A percentile compares a stretch with the other conserved stretches of the same genome.
Conservation (phyloP, 805 yeast species). For the Candida qinlingensis region DNA sequence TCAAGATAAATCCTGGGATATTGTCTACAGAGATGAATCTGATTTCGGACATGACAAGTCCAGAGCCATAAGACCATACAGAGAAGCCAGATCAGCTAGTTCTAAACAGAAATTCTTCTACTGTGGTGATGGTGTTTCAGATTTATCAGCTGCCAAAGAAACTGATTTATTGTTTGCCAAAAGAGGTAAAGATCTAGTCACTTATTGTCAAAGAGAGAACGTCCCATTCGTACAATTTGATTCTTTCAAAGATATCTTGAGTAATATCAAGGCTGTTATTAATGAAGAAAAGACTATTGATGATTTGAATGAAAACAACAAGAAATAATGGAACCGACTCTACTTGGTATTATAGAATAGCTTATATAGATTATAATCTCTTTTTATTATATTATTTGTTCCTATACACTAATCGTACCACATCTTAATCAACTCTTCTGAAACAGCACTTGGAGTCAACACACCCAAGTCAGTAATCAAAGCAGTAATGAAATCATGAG, state of each 20-base stretch:
- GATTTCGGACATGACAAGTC: slow-evolving; percentile 95
- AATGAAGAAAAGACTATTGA: slow-evolving; percentile 34
- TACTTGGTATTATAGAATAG: too few relatives aligned
- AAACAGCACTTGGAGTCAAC: slow-evolving; percentile 93
- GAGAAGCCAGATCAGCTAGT: slow-evolving; percentile 24
- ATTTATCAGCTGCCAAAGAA: slow-evolving; percentile 90
- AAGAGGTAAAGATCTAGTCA: slow-evolving; percentile 83
- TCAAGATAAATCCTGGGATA: slow-evolving; percentile 68
- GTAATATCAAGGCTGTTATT: slow-evolving; percentile 51
- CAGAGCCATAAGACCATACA: slow-evolving; percentile 54
- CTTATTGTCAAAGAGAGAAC: slow-evolving; percentile 71
- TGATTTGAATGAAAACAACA: slow-evolving; percentile 30
- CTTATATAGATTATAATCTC: background rate
- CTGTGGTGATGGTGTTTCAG: slow-evolving; percentile 98
- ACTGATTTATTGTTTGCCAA: slow-evolving; percentile 92
- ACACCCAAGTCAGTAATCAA: slow-evolving; percentile 95
- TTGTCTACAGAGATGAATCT: slow-evolving; percentile 79
- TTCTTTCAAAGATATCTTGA: slow-evolving; percentile 67
- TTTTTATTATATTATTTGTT: too few relatives aligned
- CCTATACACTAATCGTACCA: slow-evolving; percentile 73
- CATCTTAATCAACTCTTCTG: slow-evolving; percentile 97
- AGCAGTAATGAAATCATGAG: slow-evolving; percentile 93
- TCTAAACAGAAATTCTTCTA: slow-evolving; percentile 70
- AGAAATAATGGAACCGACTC: background rate
- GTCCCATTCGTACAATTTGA: slow-evolving; percentile 85